These are phyloP conservation scores for Exophiala dermatitidis DNA, from an alignment of 2,329 filamentous ascomycete species.

Conservation along the genomic window DNA sequence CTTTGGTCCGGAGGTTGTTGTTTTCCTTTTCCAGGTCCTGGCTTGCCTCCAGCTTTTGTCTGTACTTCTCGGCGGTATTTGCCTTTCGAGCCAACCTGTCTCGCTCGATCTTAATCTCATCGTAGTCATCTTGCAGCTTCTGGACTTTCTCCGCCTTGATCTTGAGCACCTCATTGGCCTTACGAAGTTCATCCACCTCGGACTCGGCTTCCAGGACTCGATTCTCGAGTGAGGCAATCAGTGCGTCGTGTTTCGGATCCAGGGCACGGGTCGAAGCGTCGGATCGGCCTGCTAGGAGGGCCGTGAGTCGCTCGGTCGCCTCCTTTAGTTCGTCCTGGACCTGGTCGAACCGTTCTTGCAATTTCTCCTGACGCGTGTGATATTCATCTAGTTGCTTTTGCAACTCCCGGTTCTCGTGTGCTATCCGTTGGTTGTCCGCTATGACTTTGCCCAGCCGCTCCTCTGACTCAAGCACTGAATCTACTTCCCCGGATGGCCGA, in stretches of 20 bases:
- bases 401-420: slow-evolving; percentile 45
- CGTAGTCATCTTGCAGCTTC: slow-evolving; percentile 44
- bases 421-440: slow-evolving; percentile 53
- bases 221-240: slow-evolving; percentile 64
- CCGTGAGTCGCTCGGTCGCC: slow-evolving; percentile 47
- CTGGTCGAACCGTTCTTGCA: slow-evolving; percentile 45
- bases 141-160: slow-evolving; percentile 39
- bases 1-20: slow-evolving; percentile 39
- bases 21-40: slow-evolving; percentile 46
- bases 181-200: slow-evolving; percentile 39
- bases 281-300: slow-evolving; percentile 43
- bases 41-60: slow-evolving; percentile 43
- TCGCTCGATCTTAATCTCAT: slow-evolving; percentile 43
- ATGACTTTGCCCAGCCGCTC: slow-evolving; percentile 43
- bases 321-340: slow-evolving; percentile 41
- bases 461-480: slow-evolving; percentile 43
- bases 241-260: slow-evolving; percentile 57
- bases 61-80: slow-evolving; percentile 45
- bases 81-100: slow-evolving; percentile 43
- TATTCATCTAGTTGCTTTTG: slow-evolving; percentile 46
- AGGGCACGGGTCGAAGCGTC: slow-evolving; percentile 38
- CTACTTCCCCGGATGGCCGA: slow-evolving; percentile 28
- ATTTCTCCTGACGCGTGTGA: slow-evolving; percentile 53
- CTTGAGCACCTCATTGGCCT: slow-evolving; percentile 39
- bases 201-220: slow-evolving; percentile 51